These are phyloP conservation scores for Mucuna pruriens DNA, from an alignment of 306 rosid genomes.

Conservation along the genomic window DNA sequence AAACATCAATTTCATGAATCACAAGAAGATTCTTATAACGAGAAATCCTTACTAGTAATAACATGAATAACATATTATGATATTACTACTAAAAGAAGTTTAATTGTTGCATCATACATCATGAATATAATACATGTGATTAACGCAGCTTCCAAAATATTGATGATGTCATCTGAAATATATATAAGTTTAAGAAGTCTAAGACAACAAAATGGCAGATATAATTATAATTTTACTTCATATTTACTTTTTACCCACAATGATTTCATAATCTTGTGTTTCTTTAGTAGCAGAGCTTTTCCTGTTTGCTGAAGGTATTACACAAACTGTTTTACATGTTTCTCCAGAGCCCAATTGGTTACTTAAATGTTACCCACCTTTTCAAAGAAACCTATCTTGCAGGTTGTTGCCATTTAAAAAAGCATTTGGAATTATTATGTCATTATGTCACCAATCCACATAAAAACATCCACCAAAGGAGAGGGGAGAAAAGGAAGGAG, in stretches of 20 bases:
- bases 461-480: constrained; percentile 5
- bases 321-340: constrained; percentile 11
- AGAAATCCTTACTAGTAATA: constrained; percentile 1
- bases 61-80: not conserved
- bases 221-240: not conserved
- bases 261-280: constrained; percentile 12
- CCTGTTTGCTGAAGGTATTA: not conserved
- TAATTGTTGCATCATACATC: constrained; percentile 8
- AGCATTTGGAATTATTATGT: not conserved
- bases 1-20: not conserved
- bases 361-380: constrained; percentile 6
- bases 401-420: constrained; percentile 24
- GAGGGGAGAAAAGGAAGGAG: not conserved
- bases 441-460: constrained; percentile 17
- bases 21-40: not conserved
- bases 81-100: not conserved
- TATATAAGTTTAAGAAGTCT: not conserved
- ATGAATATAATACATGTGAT: not conserved
- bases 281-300: constrained; percentile 21
- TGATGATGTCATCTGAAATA: constrained; percentile 14
- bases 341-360: constrained; percentile 18
- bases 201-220: not conserved
- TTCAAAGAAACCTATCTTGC: constrained; percentile 17
- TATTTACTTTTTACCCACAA: constrained; percentile 7
- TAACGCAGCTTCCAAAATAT: constrained; percentile 1